Evolutionary conservation across 1,284 basidiomycete species (phyloP).

Genomic region (Cutaneotrichosporon daszewskae): DNA sequence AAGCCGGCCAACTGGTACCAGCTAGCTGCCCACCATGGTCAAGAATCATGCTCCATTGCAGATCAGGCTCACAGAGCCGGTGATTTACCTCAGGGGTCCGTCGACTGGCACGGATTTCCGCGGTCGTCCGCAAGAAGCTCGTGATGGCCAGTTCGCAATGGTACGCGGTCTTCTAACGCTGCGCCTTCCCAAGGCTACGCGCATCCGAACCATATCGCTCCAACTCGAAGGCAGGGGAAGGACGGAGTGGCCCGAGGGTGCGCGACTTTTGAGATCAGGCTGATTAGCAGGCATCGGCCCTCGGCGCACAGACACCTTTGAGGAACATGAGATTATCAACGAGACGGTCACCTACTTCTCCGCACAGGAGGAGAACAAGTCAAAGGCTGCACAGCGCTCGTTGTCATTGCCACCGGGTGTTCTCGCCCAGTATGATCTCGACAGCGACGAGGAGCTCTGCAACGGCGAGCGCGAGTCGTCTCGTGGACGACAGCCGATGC

Average conservation of each 20-base stretch:
- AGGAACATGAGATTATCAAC: conserved; percentile 72
- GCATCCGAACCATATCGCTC: conserved; percentile 78
- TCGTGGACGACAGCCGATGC: conserved; percentile 4
- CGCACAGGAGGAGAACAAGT: conserved; percentile 44
- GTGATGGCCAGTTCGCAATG: conserved; percentile 63
- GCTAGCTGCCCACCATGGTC: conserved; percentile 63
- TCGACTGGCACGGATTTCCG: conserved; percentile 49
- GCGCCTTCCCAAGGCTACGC: conserved; percentile 71
- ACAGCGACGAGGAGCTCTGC: conserved; percentile 41
- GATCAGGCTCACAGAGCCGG: conserved; percentile 73
- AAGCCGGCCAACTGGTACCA: not conserved
- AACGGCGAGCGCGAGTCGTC: conserved; percentile 16
- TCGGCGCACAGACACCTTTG: conserved; percentile 69
- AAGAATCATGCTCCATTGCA: conserved; percentile 66
- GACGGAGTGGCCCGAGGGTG: conserved; percentile 82
- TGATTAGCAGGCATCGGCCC: conserved; percentile 63
- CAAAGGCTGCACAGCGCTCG: conserved; percentile 52
- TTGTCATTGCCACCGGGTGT: conserved; percentile 73
- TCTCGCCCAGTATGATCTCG: conserved; percentile 39
- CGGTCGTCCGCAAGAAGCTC: conserved; percentile 49
- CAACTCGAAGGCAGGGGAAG: conserved; percentile 64
- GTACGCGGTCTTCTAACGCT: conserved; percentile 83
- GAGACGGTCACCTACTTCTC: conserved; percentile 70
- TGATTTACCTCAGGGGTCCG: conserved; percentile 64
- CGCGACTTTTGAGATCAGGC: too few species aligned